These are phyloP conservation scores for Lecanicillium sp. DNA, from an alignment of 2,329 filamentous ascomycete species.

Conservation along the genomic window DNA sequence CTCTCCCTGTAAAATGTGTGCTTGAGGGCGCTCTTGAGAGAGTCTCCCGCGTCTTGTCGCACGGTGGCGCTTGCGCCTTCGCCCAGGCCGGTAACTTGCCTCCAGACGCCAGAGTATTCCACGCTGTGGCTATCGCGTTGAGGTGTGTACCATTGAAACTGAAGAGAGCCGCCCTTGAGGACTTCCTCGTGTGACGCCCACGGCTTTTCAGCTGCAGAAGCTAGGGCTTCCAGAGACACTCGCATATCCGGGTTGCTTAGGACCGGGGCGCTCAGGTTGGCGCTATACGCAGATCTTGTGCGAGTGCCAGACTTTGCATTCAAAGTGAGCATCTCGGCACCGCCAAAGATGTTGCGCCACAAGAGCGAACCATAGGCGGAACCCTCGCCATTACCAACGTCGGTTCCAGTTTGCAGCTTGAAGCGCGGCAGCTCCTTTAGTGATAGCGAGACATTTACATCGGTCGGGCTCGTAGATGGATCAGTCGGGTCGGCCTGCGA, in stretches of 20 bases:
- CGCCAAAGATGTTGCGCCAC: conserved; percentile 88
- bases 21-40: conserved; percentile 77
- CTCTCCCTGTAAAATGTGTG: conserved; percentile 75
- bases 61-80: conserved; percentile 73
- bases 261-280: conserved; percentile 74
- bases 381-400: conserved; percentile 87
- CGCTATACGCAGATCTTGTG: conserved; percentile 85
- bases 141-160: conserved; percentile 64
- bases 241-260: conserved; percentile 76
- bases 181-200: conserved; percentile 95
- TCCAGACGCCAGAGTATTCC: conserved; percentile 75
- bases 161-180: conserved; percentile 67
- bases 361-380: conserved; percentile 84
- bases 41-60: conserved; percentile 79
- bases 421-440: conserved; percentile 77
- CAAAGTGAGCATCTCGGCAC: conserved; percentile 80
- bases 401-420: conserved; percentile 87
- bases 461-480: conserved; percentile 62
- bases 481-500: conserved; percentile 65
- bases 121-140: conserved; percentile 66
- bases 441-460: conserved; percentile 76
- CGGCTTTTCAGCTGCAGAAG: conserved; percentile 77
- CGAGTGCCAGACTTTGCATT: conserved; percentile 86
- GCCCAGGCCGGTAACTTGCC: conserved; percentile 76
- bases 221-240: conserved; percentile 70